phyloP scores from a whole-genome alignment of 768 basidiomycete genomes.

The Suillus sp. region DNA sequence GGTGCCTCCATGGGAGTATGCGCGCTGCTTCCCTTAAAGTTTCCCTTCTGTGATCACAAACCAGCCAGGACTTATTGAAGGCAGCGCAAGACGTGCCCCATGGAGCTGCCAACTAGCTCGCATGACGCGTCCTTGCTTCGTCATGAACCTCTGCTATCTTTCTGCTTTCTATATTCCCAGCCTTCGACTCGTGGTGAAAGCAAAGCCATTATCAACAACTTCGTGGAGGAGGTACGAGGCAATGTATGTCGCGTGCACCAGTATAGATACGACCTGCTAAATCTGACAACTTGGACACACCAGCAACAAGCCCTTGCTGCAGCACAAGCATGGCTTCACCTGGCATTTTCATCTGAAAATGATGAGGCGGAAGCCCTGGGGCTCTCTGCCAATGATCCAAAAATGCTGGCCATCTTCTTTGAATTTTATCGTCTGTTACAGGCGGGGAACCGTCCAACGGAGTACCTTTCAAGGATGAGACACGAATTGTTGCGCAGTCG shows the following conservation, averaged over 20 bases:
- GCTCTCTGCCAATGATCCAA: slow-evolving; percentile 4
- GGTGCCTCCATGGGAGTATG: background rate
- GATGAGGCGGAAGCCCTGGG: slow-evolving; percentile 1
- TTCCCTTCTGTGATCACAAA: background rate
- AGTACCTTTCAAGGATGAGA: background rate
- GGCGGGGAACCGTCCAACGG: rapidly evolving
- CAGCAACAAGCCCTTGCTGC: slow-evolving; percentile 17
- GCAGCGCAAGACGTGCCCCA: slow-evolving; percentile 6
- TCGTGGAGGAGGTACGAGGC: slow-evolving; percentile 20
- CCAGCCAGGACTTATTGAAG: background rate
- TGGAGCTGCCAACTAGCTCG: slow-evolving; percentile 21
- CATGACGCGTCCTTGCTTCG: slow-evolving; percentile 25
- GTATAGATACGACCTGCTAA: background rate
- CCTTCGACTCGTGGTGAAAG: slow-evolving; percentile 4
- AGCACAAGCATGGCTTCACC: slow-evolving; percentile 18
- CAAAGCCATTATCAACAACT: background rate
- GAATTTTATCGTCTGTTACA: slow-evolving; percentile 17
- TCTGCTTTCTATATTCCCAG: background rate
- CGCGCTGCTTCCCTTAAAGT: background rate
- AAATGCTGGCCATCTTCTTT: slow-evolving; percentile 23
- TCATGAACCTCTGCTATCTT: slow-evolving; percentile 23
- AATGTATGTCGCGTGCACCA: slow-evolving; percentile 5
- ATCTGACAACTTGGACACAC: background rate
- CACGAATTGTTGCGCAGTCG: background rate
- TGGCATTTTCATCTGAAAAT: slow-evolving; percentile 12